Conservation (phyloP, 164 flowering plant species). For the Akebia trifoliata region DNA sequence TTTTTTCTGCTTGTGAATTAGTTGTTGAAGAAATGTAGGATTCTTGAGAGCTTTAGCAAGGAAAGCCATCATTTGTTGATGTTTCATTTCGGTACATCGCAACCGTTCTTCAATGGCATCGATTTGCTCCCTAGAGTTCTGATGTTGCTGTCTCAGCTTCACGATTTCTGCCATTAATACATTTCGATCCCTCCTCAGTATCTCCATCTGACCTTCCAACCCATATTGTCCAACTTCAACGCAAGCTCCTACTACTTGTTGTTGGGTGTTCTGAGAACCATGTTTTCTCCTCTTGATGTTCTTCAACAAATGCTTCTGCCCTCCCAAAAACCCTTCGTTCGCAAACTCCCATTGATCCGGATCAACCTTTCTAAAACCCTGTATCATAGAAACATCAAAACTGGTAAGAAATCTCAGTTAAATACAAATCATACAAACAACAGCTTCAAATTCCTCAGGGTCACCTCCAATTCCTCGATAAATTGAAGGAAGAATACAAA, state of each 20-base stretch:
- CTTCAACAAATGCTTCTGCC: conserved; percentile 76
- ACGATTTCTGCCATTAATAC: conserved; percentile 52
- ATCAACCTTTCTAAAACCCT: conserved; percentile 90
- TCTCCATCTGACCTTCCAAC: conserved; percentile 53
- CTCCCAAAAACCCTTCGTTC: conserved; percentile 73
- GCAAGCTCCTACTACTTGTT: conserved; percentile 34
- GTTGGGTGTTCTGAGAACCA: conserved; percentile 25
- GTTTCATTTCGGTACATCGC: conserved; percentile 45
- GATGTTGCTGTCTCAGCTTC: conserved; percentile 57
- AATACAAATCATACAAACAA: neutral
- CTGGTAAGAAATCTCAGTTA: neutral
- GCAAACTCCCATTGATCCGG: conserved; percentile 95
- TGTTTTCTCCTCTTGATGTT: conserved; percentile 64
- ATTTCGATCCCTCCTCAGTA: conserved; percentile 47
- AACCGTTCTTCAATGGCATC: conserved; percentile 45
- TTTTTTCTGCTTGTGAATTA: conserved; percentile 25
- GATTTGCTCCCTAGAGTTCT: conserved; percentile 32
- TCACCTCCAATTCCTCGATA: no score
- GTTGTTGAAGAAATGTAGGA: conserved; percentile 46
- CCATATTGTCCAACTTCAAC: conserved; percentile 56
- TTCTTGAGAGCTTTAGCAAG: conserved; percentile 56
- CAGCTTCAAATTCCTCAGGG: no score
- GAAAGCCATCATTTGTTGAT: conserved; percentile 62
- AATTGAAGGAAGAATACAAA: no score
- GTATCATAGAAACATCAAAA: conserved; percentile 8